Evolutionary conservation across 2,329 filamentous ascomycete species (phyloP).

Genomic region (Trichoderma atroviride): DNA sequence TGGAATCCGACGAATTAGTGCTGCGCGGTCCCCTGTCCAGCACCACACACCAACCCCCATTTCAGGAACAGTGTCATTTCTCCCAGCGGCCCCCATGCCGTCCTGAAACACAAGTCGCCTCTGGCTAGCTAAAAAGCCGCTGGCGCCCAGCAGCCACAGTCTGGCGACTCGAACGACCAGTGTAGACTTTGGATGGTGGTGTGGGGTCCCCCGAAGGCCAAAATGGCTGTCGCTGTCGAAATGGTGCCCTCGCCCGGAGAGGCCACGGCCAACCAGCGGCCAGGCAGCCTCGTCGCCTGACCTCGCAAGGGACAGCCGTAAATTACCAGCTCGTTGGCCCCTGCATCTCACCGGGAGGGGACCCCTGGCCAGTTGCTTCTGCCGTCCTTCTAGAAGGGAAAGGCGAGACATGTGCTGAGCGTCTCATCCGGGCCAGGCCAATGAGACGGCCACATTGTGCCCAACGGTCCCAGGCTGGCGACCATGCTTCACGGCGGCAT

Average conservation of each 20-base stretch:
- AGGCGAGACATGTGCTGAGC: constrained; percentile 16
- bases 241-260: constrained; percentile 18
- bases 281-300: constrained; percentile 23
- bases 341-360: constrained; percentile 23
- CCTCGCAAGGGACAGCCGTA: constrained; percentile 22
- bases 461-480: not conserved
- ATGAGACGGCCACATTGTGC: not conserved
- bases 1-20: constrained; percentile 26
- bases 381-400: constrained; percentile 27
- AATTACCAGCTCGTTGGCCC: constrained; percentile 26
- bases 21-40: constrained; percentile 25
- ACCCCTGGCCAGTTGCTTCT: constrained; percentile 22
- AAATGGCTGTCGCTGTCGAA: constrained; percentile 24
- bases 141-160: constrained; percentile 11
- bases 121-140: constrained; percentile 17
- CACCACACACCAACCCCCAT: constrained; percentile 30
- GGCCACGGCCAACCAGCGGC: constrained; percentile 24
- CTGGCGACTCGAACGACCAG: constrained; percentile 13
- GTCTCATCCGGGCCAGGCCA: not conserved
- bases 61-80: constrained; percentile 38
- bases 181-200: constrained; percentile 22
- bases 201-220: constrained; percentile 11
- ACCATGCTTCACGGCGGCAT: not conserved
- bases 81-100: constrained; percentile 34
- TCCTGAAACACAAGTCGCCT: constrained; percentile 35